These are phyloP conservation scores for Eimeria mitis DNA, from an alignment of 169 alveolate species.

Conservation along the genomic window DNA sequence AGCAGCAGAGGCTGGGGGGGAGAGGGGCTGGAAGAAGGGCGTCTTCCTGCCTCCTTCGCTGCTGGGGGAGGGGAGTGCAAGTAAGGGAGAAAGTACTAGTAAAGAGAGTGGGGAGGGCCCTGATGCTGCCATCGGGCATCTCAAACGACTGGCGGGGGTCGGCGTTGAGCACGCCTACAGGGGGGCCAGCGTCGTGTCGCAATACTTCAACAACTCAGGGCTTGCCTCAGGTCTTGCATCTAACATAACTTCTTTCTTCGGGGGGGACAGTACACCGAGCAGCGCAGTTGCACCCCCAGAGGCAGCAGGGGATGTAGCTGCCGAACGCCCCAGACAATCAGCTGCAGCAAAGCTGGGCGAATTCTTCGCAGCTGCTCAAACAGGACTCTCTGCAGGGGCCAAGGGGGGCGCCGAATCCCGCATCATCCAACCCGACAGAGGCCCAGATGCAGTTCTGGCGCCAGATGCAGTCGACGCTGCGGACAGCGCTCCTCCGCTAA, in stretches of 20 bases:
- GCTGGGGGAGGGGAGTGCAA: slow-evolving; percentile 3
- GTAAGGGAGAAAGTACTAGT: neutral
- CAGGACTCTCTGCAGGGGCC: neutral
- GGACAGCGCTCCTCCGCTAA: slow-evolving; percentile 27
- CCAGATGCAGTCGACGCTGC: neutral
- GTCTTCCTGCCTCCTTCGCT: neutral
- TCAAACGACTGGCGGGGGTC: slow-evolving; percentile 59
- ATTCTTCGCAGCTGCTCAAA: slow-evolving; percentile 27
- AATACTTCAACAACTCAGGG: slow-evolving; percentile 49
- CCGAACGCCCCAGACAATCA: slow-evolving; percentile 39
- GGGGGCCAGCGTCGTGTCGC: slow-evolving; percentile 65
- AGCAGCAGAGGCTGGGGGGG: neutral
- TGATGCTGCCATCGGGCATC: slow-evolving; percentile 62
- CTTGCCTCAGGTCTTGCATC: slow-evolving; percentile 47
- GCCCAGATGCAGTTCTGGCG: neutral
- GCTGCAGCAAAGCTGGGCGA: slow-evolving; percentile 40
- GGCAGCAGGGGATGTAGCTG: neutral
- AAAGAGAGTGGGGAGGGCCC: slow-evolving; percentile 16
- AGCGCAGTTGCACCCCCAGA: slow-evolving; percentile 26
- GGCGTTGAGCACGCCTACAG: slow-evolving; percentile 72
- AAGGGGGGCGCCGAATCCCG: neutral
- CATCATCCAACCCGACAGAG: neutral
- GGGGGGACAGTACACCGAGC: slow-evolving; percentile 21
- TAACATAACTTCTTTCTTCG: slow-evolving; percentile 46
- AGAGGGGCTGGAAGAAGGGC: slow-evolving; percentile 4